These are phyloP conservation scores for Brassica carinata DNA, from an alignment of 345 rosid species.

Conservation along the genomic window DNA sequence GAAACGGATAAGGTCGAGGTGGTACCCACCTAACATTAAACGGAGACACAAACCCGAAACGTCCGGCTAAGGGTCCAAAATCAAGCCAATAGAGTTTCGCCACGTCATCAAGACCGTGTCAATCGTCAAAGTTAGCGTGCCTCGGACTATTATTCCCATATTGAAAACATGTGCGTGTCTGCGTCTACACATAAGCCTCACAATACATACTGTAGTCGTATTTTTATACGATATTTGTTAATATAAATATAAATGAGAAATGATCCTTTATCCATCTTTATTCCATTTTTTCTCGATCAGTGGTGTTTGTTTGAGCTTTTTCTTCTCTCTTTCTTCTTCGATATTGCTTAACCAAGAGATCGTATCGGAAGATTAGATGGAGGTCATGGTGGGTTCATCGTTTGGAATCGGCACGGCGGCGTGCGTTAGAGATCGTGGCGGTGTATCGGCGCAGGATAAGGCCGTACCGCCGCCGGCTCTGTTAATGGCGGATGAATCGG, in stretches of 20 bases:
- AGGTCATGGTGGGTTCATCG: slow-evolving; percentile 61
- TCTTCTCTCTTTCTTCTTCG: not conserved
- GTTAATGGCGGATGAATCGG: slow-evolving; percentile 37
- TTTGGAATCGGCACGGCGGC: slow-evolving; percentile 46
- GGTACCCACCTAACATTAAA: slow-evolving; percentile 36
- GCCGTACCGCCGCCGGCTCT: slow-evolving; percentile 24
- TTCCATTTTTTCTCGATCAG: slow-evolving; percentile 26
- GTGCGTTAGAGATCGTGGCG: slow-evolving; percentile 41
- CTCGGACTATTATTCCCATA: slow-evolving; percentile 32
- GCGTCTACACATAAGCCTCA: not conserved
- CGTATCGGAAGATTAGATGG: slow-evolving; percentile 42
- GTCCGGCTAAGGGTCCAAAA: not conserved
- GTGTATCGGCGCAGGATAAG: slow-evolving; percentile 44
- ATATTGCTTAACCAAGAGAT: slow-evolving; percentile 9
- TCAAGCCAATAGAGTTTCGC: not conserved
- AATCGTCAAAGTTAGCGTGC: slow-evolving; percentile 37
- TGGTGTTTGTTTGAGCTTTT: slow-evolving; percentile 4
- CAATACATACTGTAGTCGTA: slow-evolving; percentile 14
- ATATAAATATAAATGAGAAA: slow-evolving; percentile 31
- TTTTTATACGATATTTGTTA: slow-evolving; percentile 15
- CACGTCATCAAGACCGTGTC: slow-evolving; percentile 36
- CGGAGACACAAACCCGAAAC: slow-evolving; percentile 33
- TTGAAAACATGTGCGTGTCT: slow-evolving; percentile 26
- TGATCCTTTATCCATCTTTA: slow-evolving; percentile 20
- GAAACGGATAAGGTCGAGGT: slow-evolving; percentile 36